These are phyloP conservation scores for Chlorophyllum brunneum DNA, from an alignment of 768 basidiomycete genomes.

Conservation along the genomic window DNA sequence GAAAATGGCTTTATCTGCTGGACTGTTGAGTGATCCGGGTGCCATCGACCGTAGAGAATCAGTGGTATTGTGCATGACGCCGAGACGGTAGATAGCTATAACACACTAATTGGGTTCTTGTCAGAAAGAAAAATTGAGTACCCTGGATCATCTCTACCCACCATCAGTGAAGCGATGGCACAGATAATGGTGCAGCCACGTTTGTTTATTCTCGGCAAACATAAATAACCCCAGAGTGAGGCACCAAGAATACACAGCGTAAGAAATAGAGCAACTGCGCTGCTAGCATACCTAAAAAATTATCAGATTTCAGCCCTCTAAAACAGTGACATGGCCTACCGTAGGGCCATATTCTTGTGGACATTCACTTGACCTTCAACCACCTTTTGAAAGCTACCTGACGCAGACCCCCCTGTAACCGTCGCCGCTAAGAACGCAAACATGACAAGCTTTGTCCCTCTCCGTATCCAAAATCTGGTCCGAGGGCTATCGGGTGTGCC, in stretches of 20 bases:
- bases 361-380: conserved; percentile 18
- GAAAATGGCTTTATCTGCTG: conserved; percentile 33
- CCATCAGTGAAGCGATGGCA: conserved; percentile 26
- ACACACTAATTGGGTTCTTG: no score
- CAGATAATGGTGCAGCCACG: conserved; percentile 19
- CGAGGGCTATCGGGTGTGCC: conserved; percentile 28
- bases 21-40: conserved; percentile 30
- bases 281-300: conserved; percentile 19
- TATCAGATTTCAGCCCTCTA: not conserved
- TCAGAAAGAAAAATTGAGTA: no score
- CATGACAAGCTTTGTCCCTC: conserved; percentile 21
- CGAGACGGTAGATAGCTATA: conserved; percentile 36
- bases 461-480: conserved; percentile 26
- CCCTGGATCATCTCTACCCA: no score
- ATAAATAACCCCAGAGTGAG: conserved; percentile 1
- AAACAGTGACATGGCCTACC: conserved; percentile 15
- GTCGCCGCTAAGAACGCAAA: conserved; percentile 28
- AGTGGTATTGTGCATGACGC: conserved; percentile 32
- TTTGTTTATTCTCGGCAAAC: conserved; percentile 10
- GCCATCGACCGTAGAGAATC: conserved; percentile 28
- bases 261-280: conserved; percentile 14
- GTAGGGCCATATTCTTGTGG: conserved; percentile 18
- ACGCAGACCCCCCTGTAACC: conserved; percentile 28
- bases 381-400: conserved; percentile 18
- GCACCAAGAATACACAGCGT: conserved; percentile 7